Conservation (phyloP, 2,329 filamentous ascomycete genomes). For the Neocucurbitaria cava region DNA sequence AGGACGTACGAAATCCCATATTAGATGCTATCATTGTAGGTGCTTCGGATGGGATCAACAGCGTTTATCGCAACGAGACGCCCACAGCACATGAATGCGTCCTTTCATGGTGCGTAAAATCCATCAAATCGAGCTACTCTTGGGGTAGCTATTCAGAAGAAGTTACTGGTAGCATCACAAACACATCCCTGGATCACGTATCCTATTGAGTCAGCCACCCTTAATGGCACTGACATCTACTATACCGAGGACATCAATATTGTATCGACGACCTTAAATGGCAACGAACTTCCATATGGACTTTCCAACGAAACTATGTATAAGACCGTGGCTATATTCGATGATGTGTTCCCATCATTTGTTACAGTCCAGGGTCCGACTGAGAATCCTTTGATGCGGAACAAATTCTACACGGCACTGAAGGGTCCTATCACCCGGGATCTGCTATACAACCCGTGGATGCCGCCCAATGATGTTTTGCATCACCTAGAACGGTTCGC, state of each 20-base stretch:
- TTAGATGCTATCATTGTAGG: slow-evolving; percentile 19
- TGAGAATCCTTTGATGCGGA: neutral
- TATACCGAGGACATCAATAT: slow-evolving; percentile 1
- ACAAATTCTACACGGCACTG: neutral
- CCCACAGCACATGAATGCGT: slow-evolving; percentile 25
- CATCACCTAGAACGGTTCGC: slow-evolving; percentile 25
- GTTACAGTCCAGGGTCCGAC: slow-evolving; percentile 3
- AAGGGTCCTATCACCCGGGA: neutral
- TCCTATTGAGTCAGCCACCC: neutral
- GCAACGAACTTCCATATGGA: neutral
- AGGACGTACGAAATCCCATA: slow-evolving; percentile 20
- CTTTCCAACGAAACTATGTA: neutral
- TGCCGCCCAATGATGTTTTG: slow-evolving; percentile 28
- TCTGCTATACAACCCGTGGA: slow-evolving; percentile 16
- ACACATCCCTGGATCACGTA: slow-evolving; percentile 3
- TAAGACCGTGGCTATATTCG: slow-evolving; percentile 1
- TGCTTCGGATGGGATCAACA: slow-evolving; percentile 4
- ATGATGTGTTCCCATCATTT: slow-evolving; percentile 10
- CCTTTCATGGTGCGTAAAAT: slow-evolving; percentile 33
- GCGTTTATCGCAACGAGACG: slow-evolving; percentile 9
- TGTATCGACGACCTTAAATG: neutral
- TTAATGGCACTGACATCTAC: neutral
- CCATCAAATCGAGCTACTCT: slow-evolving; percentile 24
- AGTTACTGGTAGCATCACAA: slow-evolving; percentile 1
- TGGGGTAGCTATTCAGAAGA: slow-evolving; percentile 23